phyloP scores from a whole-genome alignment of 2,329 filamentous ascomycete species.

The Botrytis fragariae region DNA sequence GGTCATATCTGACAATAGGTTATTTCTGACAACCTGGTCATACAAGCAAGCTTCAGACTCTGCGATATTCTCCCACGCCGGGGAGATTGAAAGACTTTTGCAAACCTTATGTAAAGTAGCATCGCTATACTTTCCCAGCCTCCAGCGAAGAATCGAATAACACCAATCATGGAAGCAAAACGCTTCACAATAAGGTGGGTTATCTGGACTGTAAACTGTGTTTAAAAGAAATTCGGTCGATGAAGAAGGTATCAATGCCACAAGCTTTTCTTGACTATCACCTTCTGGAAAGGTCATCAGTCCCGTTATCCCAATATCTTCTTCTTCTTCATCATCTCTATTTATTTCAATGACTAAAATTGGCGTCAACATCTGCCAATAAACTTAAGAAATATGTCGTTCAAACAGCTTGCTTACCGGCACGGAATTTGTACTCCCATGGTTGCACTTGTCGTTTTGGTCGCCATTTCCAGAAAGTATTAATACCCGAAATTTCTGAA shows the following conservation, averaged over 20 bases:
- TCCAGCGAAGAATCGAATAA: neutral
- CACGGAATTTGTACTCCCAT: neutral
- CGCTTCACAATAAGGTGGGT: neutral
- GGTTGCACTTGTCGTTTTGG: neutral
- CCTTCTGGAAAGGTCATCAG: neutral
- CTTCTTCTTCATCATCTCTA: neutral
- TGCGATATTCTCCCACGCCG: neutral
- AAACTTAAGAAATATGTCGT: neutral
- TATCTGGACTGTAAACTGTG: neutral
- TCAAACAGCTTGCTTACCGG: no score
- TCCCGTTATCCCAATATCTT: neutral
- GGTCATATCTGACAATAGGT: neutral
- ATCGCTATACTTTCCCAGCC: neutral
- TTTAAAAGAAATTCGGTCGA: neutral
- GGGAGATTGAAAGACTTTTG: neutral
- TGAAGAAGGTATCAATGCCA: neutral
- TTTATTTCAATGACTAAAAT: neutral
- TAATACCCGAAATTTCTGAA: neutral
- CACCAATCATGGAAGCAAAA: neutral
- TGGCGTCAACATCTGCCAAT: neutral
- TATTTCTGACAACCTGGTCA: neutral
- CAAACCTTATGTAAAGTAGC: neutral
- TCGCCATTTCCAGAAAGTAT: neutral
- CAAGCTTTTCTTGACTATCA: neutral
- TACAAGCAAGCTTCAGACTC: neutral